Base-by-base conservation (phyloP, 2,329 filamentous ascomycete species). In the Chrysoporthe cubensis region DNA sequence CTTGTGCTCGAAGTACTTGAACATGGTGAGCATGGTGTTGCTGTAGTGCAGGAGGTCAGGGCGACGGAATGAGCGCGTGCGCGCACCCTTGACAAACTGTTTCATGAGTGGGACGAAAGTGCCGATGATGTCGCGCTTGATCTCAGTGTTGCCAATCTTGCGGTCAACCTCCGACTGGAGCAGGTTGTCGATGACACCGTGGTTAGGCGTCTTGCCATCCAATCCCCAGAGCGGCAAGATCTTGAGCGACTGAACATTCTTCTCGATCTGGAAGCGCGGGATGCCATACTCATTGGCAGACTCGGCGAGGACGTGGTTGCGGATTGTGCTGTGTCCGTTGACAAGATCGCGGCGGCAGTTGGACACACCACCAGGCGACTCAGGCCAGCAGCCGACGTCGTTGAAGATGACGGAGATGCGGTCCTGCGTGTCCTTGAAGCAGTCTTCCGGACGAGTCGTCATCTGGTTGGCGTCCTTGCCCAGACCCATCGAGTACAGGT, bases 321-420 rank as follows among this genome's bases (percentile, higher is more conserved):
- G 81, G 70, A 87, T 84, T 0, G 83, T 85, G 56, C 78, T 78
- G 69, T 85, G 81, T 16, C 81, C 82, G 71, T 87, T 85, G 73
- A 87, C 83, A 73, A 87, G 79, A 72, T 87, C 84, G 56, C 84
- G 79, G 52, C 84, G 78, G 75, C 84, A 87, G 66, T 84, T 84
- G 48, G 84, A 86, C 16, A 87, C 84, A 71, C 84, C 84, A 67
- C 84, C 84, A 44, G 83, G 83, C 80, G 11, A 86, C 67, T 84
- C 83, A 1, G 83, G 83, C 83, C 83, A 85, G 69, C 83, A 85
- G 14, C 84, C 84, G 32, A 80, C 85, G 71, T 86, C 84, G 68
- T 77, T 78, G 71, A 84, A 84, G 70, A 86, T 81, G 63, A 86
- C 83, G 43, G 84, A 84, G 4, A 85, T 78, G 3, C 78, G 80